Percentiles rank a stretch among this genome's conserved stretches.
Evolutionary conservation across 2,329 filamentous ascomycete species (phyloP).

Genomic region (Chaetomium sp.): DNA sequence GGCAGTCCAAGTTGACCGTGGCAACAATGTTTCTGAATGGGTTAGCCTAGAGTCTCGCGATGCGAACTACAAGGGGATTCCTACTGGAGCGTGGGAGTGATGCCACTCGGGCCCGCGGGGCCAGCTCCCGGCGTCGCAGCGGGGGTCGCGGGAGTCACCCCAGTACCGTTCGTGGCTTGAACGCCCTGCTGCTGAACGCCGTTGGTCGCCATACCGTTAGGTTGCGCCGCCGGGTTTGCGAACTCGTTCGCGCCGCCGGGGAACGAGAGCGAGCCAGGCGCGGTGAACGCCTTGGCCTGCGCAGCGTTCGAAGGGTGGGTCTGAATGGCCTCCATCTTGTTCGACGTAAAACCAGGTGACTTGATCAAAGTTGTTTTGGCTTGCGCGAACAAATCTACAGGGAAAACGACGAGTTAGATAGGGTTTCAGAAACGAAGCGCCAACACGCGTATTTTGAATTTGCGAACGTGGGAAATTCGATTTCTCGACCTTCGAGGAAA

Average conservation of each 20-base stretch:
- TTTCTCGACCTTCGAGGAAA: neutral
- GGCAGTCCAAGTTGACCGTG: conserved; percentile 97
- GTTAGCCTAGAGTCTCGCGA: conserved; percentile 56
- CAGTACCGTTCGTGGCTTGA: conserved; percentile 67
- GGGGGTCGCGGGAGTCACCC: conserved; percentile 86
- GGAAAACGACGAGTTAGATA: conserved; percentile 20
- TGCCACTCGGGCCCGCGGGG: conserved; percentile 75
- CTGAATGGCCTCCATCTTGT: conserved; percentile 81
- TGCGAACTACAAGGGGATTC: conserved; percentile 55
- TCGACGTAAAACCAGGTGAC: conserved; percentile 21
- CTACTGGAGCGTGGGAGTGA: conserved; percentile 95
- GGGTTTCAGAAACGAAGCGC: conserved; percentile 4
- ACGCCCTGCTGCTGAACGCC: conserved; percentile 57
- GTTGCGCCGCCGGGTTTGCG: conserved; percentile 71
- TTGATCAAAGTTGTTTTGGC: conserved; percentile 11
- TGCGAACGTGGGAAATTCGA: conserved; percentile 1
- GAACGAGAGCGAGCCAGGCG: conserved; percentile 88
- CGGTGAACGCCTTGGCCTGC: conserved; percentile 95
- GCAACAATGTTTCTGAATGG: conserved; percentile 86
- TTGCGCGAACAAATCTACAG: conserved; percentile 38
- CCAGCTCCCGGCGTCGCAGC: conserved; percentile 86
- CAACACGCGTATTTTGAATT: neutral
- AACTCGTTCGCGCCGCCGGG: conserved; percentile 81
- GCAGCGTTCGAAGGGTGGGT: conserved; percentile 89
- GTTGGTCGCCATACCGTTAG: conserved; percentile 49